Evolutionary conservation across 139 green algal genomes (phyloP), one percentile per base, ranked within the genome.

Genomic region (Coccomyxa sp.): DNA sequence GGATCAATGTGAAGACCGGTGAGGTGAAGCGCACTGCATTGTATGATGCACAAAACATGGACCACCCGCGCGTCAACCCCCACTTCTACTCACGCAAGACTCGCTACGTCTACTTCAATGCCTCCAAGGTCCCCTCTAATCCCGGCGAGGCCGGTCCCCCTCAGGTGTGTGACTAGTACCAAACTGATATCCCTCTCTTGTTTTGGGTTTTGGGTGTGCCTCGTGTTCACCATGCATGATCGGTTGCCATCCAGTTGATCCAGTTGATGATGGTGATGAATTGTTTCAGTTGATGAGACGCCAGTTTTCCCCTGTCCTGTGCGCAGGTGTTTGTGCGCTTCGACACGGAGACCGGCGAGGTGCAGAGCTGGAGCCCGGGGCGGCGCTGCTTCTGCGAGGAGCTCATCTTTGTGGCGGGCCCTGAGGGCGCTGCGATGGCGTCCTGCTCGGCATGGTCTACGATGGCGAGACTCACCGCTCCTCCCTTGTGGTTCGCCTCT

Each of bases 361-460:
- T 60, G 31, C 76, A 80, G 76, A 32, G 84, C 38, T 93, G 86
- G 85, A 68, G 66, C 25, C 82, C 84, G 25, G 91, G 90, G 25
- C 74, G 31, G 28, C 84, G 88, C 23, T 81, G 79, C 81, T 94
- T 93, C 82, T 68, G 82, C 11, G 83, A 87, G 18, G 92, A 96
- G 89, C 91, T 91, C 27, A 83, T 92, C 38, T 94, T 96, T 85
- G 89, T 96, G 77, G 90, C 92, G 0, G 83, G 89, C 13, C 84
- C 87, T 0, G 83, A 81, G 23, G 81, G 67, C n/a, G 17, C 77
- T 1, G 68, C 38, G 92, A 95, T 80, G 93, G 92, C 67, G 95
- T 91, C 91, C 77, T 96, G 74, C 84, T 96, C 31, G 88, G 82
- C 10, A 87, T 88, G 21, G 82, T 92, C 4, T 92, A 93, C 81